Evolutionary conservation across 1,284 basidiomycete species (phyloP).

Genomic region (Ustilago cynodontis): DNA sequence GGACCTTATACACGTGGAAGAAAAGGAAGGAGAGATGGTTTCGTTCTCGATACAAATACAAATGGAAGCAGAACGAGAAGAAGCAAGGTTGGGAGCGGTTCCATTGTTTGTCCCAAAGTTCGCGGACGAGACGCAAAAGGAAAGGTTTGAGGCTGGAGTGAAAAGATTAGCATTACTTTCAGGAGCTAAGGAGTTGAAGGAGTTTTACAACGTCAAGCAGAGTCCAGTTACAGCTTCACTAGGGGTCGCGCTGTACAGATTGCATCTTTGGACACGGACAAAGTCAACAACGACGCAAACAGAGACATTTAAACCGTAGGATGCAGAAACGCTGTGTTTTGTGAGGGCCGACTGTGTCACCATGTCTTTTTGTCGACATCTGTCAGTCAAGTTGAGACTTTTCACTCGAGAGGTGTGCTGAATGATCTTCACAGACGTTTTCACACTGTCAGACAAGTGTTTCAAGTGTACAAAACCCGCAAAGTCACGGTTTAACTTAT

Average conservation of each 20-base stretch:
- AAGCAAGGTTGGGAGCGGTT: not conserved
- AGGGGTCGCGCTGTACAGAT: constrained; percentile 35
- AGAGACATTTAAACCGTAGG: not conserved
- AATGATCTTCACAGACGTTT: too few species aligned
- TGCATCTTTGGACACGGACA: constrained; percentile 29
- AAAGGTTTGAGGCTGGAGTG: constrained; percentile 1
- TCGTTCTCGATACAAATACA: constrained; percentile 6
- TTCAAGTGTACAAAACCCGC: not conserved
- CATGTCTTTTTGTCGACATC: too few species aligned
- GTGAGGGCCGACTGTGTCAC: too few species aligned
- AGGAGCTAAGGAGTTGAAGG: not conserved
- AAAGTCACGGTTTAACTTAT: too few species aligned
- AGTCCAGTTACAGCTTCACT: constrained; percentile 21
- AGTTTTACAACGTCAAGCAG: constrained; percentile 10
- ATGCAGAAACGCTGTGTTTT: too few species aligned
- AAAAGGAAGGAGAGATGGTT: not conserved
- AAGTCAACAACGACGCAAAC: not conserved
- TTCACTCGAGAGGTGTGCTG: too few species aligned
- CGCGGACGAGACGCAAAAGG: not conserved
- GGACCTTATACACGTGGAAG: constrained; percentile 9
- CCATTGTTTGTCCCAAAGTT: constrained; percentile 17
- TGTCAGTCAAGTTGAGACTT: too few species aligned
- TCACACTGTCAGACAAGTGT: too few species aligned
- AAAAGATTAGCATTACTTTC: not conserved
- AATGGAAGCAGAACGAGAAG: not conserved